These are phyloP conservation scores for Acanthamoeba lugdunensis DNA, from an alignment of 208 protist genomes.

Conservation along the genomic window DNA sequence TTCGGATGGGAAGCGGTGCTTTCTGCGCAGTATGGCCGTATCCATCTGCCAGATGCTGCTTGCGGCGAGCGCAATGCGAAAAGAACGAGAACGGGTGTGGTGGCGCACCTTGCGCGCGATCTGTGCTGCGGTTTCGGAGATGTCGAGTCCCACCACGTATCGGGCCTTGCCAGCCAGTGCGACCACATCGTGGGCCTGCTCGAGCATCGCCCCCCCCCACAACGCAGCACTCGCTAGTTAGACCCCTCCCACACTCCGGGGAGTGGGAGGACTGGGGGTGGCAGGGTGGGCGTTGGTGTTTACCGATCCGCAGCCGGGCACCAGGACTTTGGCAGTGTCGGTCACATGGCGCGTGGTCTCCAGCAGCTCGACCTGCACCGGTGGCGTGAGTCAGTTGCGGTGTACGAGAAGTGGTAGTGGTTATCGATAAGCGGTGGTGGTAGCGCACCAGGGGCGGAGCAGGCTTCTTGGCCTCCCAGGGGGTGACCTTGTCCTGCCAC, in stretches of 20 bases:
- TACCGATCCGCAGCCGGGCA: slow-evolving; percentile 58
- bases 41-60: too few species aligned
- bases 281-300: background rate
- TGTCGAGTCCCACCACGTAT: slow-evolving; percentile 50
- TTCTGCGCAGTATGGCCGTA: too few species aligned
- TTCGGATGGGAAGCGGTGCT: too few species aligned
- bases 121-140: slow-evolving; percentile 40
- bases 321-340: slow-evolving; percentile 7
- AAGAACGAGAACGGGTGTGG: too few species aligned
- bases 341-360: slow-evolving; percentile 7
- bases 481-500: slow-evolving; percentile 56
- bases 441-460: slow-evolving; percentile 15
- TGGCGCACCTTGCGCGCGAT: background rate
- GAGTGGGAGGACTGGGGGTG: background rate
- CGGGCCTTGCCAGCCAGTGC: slow-evolving; percentile 8
- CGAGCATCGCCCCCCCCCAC: background rate
- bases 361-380: slow-evolving; percentile 5
- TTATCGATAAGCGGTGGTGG: background rate
- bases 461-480: slow-evolving; percentile 8
- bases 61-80: background rate
- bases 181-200: slow-evolving; percentile 37
- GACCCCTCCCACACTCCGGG: background rate
- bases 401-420: background rate
- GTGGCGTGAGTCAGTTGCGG: background rate
- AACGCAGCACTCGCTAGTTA: background rate